Conservation (phyloP, 768 basidiomycete species). For the Calvatia gigantea region DNA sequence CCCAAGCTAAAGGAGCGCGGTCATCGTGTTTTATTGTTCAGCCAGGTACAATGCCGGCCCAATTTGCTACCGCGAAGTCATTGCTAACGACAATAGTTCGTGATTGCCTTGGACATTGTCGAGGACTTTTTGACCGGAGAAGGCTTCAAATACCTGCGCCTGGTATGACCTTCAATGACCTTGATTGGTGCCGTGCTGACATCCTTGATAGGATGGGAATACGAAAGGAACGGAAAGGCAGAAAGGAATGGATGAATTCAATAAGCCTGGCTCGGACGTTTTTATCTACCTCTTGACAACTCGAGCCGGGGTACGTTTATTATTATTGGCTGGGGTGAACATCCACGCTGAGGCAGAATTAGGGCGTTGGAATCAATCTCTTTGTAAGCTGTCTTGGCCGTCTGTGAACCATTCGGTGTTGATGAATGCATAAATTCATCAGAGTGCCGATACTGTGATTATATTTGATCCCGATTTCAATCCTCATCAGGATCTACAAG, state of each 20-base stretch:
- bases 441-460: constrained; percentile 91
- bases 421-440: constrained; percentile 27
- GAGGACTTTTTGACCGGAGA: constrained; percentile 89
- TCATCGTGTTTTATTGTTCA: constrained; percentile 89
- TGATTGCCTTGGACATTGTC: constrained; percentile 79
- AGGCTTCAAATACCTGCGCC: constrained; percentile 71
- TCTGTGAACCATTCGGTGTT: not conserved
- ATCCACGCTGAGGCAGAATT: not conserved
- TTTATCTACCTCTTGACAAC: constrained; percentile 93
- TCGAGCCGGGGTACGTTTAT: constrained; percentile 66
- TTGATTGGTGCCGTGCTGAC: constrained; percentile 4
- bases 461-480: constrained; percentile 98
- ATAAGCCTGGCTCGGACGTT: constrained; percentile 78
- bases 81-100: constrained; percentile 54
- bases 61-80: not conserved
- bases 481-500: constrained; percentile 95
- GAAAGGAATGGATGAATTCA: constrained; percentile 94
- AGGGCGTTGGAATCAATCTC: constrained; percentile 90
- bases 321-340: not conserved
- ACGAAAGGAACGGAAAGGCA: constrained; percentile 85
- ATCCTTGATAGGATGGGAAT: constrained; percentile 68
- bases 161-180: constrained; percentile 42
- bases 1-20: constrained; percentile 83
- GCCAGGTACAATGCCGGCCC: constrained; percentile 58
- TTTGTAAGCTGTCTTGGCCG: constrained; percentile 29